These are phyloP conservation scores for Nosema bombycis DNA, from an alignment of 371 early-diverging fungal species.

Conservation along the genomic window DNA sequence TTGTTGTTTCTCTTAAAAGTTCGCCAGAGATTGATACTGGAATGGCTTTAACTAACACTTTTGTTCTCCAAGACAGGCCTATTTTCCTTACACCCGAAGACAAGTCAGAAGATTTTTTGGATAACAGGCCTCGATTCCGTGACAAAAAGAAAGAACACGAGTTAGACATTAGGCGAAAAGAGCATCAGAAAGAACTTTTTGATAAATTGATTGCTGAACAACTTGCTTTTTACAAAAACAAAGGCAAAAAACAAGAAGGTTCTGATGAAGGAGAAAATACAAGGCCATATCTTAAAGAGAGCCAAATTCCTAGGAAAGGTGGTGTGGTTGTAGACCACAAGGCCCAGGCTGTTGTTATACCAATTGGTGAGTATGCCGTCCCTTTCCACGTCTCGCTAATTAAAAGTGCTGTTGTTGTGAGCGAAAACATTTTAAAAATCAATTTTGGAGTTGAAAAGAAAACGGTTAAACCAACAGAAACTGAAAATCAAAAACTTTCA, in stretches of 20 bases:
- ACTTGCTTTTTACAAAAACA: slow-evolving; percentile 51
- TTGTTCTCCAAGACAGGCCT: slow-evolving; percentile 31
- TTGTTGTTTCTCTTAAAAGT: slow-evolving; percentile 35
- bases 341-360: slow-evolving; percentile 78
- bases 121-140: slow-evolving; percentile 53
- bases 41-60: slow-evolving; percentile 47
- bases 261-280: slow-evolving; percentile 35
- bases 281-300: slow-evolving; percentile 60
- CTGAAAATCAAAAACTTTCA: slow-evolving; percentile 67
- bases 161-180: slow-evolving; percentile 59
- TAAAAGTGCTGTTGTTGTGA: slow-evolving; percentile 84
- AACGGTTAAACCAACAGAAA: slow-evolving; percentile 71
- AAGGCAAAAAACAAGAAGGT: slow-evolving; percentile 26
- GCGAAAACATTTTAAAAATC: slow-evolving; percentile 82
- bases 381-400: slow-evolving; percentile 94
- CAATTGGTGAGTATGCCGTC: slow-evolving; percentile 87
- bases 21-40: background rate
- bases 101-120: slow-evolving; percentile 30
- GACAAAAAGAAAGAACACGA: slow-evolving; percentile 61
- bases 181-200: slow-evolving; percentile 66
- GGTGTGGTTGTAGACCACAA: slow-evolving; percentile 81
- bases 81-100: slow-evolving; percentile 42
- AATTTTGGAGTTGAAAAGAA: slow-evolving; percentile 82
- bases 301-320: slow-evolving; percentile 45
- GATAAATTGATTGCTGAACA: slow-evolving; percentile 63